Base-by-base conservation (phyloP, 257 asterid species). In the Solanum dulcamara region DNA sequence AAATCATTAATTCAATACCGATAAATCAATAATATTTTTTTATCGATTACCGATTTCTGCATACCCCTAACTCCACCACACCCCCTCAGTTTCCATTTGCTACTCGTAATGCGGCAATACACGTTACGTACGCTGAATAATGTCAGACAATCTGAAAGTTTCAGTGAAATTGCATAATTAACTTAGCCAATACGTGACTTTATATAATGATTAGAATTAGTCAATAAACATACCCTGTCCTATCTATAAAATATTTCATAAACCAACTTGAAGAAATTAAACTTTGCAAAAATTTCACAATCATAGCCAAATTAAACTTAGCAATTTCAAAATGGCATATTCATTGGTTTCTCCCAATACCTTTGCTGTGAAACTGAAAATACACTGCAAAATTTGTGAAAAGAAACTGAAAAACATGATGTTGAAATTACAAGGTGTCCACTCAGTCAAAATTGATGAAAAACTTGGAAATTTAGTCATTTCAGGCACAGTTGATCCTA, bases 401-500 rank as follows among this genome's bases (percentile, higher is more conserved):
- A 86, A 10, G 12, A 84, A 81, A 79, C 13, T 86, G 40, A 88
- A 38, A 57, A 66, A 75, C 20, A 26, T 71, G 33, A 11, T 88
- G 7, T 20, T 10, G 0, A 33, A 2, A 10, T 38, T 75, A 20
- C 83, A 85, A 1, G 90, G 89, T 1, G 80, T 88, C 11, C 81
- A 74, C 30, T 64, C 64, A 0, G 89, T 84, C 6, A 46, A 2
- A 1, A 71, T 86, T 12, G 83, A 88, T n/a, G 55, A 60, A 11
- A 86, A 86, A 14, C 44, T 71, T 59, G 86, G 86, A 66, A 60
- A 74, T 4, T 60, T 86, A 2, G 13, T 79, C 2, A 84, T 88
- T 74, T 57, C 79, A 9, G 90, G 85, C 17, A 86, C 86, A 14
- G 81, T 81, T 20, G 89, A 84, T 68, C 89, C 90, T 30, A 57